phyloP scores from a whole-genome alignment of 2,329 filamentous ascomycete genomes.

The Verticillium isaacii region DNA sequence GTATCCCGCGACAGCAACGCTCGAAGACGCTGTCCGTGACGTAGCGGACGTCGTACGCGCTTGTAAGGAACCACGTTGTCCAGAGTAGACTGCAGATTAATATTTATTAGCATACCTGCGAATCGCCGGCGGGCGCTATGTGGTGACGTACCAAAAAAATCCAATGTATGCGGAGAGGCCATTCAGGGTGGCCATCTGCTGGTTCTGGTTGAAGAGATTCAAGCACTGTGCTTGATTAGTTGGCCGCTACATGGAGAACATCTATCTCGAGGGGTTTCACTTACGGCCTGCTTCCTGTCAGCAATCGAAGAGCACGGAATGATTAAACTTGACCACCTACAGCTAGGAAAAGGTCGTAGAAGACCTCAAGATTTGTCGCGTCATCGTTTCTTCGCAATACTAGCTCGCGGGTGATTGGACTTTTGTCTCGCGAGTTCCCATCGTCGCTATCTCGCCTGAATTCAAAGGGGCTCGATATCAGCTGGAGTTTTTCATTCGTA shows the following conservation, averaged over 20 bases:
- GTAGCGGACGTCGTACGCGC: constrained; percentile 62
- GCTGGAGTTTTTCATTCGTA: constrained; percentile 19
- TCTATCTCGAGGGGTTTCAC: constrained; percentile 14
- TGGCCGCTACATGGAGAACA: not conserved
- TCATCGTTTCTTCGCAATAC: constrained; percentile 14
- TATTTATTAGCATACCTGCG: not conserved
- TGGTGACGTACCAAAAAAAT: constrained; percentile 24
- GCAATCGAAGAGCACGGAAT: not conserved
- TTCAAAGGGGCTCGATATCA: constrained; percentile 24
- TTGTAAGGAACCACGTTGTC: constrained; percentile 64
- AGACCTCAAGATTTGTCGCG: constrained; percentile 24
- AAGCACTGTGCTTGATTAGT: not conserved
- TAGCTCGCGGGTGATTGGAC: constrained; percentile 21
- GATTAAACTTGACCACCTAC: not conserved
- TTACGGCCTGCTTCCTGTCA: not conserved
- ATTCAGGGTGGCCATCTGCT: not conserved
- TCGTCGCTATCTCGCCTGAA: not conserved
- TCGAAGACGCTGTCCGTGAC: constrained; percentile 60
- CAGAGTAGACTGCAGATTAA: constrained; percentile 42
- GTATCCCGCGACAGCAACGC: constrained; percentile 50
- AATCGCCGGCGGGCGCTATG: not conserved
- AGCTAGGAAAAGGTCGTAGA: constrained; percentile 33
- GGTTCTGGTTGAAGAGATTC: not conserved
- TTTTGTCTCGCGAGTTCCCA: not conserved
- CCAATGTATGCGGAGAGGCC: constrained; percentile 22